Evolutionary conservation across 1,139 yeast species (phyloP), one percentile per base, ranked within the genome.

Genomic region (Suhomyces bokatorum): DNA sequence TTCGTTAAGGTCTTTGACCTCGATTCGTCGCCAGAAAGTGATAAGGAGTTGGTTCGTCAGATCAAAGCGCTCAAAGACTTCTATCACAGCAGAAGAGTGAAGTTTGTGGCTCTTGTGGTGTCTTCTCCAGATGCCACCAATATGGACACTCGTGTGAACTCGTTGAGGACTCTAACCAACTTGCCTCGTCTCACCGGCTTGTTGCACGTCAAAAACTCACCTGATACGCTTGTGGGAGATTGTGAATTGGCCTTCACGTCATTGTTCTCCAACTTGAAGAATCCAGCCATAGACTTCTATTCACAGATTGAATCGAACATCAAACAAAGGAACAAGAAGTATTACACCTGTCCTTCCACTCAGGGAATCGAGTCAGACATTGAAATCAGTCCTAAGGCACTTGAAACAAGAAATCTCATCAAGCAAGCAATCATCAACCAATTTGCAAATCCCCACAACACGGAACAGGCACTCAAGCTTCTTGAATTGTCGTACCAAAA

Each of bases 331-430:
- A 53, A 59, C 47, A 64, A 62, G 37, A 73, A 74, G 49, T 72
- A 69, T 51, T 73, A 74, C 51, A 52, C 70, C 0, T 57, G 62
- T 29, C 75, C 77, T 1, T 52, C 66, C 3, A 51, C 63, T 3
- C 35, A 49, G 11, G 50, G 43, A 12, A 49, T 64, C 3, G 66
- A 65, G 31, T 70, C 77, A 0, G 53, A 56, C 4, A 55, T 73
- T 4, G 64, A 60, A 39, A 49, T 74, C 22, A 59, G 72, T 0
- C 78, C 78, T 1, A 60, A 60, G 44, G 69, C 69, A 38, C 58
- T 73, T 14, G 78, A 71, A 44, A 64, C 74, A 0, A 56, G 78
- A 37, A 73, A 71, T 49, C 48, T 66, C 37, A 61, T 73, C 30
- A 74, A 74, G 47, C 73, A 63, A 42, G 73, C 67, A 1, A 54